Evolutionary conservation across 1,284 basidiomycete genomes (phyloP).

Genomic region (Ustilago nuda): DNA sequence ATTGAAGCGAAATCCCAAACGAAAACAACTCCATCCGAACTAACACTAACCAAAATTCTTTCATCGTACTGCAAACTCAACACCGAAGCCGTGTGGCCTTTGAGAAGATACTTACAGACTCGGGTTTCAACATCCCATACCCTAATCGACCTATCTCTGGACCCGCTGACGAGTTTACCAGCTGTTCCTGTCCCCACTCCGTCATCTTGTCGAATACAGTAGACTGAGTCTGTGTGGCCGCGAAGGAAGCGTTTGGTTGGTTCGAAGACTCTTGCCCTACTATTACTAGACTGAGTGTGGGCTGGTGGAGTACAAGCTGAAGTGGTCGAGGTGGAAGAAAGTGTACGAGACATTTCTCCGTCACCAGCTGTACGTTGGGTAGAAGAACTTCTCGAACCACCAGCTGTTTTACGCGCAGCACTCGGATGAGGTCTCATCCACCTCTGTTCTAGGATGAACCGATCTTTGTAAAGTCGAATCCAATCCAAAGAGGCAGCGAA

Average conservation of each 20-base stretch:
- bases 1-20: conserved; percentile 57
- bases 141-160: conserved; percentile 52
- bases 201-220: conserved; percentile 56
- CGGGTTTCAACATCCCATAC: conserved; percentile 58
- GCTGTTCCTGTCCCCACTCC: conserved; percentile 45
- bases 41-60: conserved; percentile 52
- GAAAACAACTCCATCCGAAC: conserved; percentile 52
- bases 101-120: conserved; percentile 43
- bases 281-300: not conserved
- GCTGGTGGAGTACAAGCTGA: not conserved
- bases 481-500: conserved; percentile 42
- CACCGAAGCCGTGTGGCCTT: conserved; percentile 56
- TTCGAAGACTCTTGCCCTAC: conserved; percentile 22
- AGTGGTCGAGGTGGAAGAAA: conserved; percentile 8
- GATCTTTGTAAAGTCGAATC: conserved; percentile 36
- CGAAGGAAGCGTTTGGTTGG: conserved; percentile 43
- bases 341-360: conserved; percentile 15
- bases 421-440: conserved; percentile 29
- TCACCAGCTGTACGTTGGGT: not conserved
- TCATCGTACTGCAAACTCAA: conserved; percentile 60
- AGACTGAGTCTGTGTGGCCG: conserved; percentile 58
- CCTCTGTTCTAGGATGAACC: conserved; percentile 36
- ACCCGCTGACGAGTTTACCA: conserved; percentile 55
- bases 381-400: not conserved
- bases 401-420: not conserved